Conservation (phyloP, 129 eudicot genomes). For the Gnaphalium uliginosum region DNA sequence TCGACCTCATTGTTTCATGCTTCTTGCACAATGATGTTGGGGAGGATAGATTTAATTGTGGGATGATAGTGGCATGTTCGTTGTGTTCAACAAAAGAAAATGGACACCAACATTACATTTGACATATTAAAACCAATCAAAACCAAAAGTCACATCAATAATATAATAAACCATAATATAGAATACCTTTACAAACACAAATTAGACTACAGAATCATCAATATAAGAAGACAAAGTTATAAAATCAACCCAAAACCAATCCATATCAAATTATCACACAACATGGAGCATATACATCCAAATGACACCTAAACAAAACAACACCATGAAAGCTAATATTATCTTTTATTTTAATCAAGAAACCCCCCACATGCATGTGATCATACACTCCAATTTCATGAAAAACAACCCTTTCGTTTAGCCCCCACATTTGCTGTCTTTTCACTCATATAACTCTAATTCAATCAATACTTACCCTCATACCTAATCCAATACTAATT, state of each 20-base stretch:
- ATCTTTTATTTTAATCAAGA: conserved; percentile 36
- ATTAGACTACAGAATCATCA: conserved; percentile 4
- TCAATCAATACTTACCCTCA: neutral
- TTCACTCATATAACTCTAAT: conserved; percentile 8
- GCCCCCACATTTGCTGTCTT: conserved; percentile 42
- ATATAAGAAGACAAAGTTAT: conserved; percentile 11
- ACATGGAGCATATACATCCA: conserved; percentile 32
- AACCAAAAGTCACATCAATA: neutral
- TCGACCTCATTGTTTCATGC: too few species aligned
- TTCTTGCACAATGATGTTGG: too few species aligned
- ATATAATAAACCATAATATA: conserved; percentile 4
- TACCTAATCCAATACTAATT: conserved; percentile 27
- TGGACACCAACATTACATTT: neutral
- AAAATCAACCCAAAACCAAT: conserved; percentile 10
- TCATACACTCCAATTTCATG: conserved; percentile 28
- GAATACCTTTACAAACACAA: neutral
- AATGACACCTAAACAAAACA: conserved; percentile 37
- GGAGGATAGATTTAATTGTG: too few species aligned
- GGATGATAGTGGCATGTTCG: neutral
- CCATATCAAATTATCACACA: conserved; percentile 27
- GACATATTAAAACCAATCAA: neutral
- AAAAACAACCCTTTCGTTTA: conserved; percentile 26
- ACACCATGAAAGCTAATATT: conserved; percentile 47
- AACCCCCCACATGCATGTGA: conserved; percentile 38
- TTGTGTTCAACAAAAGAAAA: neutral